Evolutionary conservation across 2,329 filamentous ascomycete species (phyloP).

Genomic region (Lasiodiplodia sp.): DNA sequence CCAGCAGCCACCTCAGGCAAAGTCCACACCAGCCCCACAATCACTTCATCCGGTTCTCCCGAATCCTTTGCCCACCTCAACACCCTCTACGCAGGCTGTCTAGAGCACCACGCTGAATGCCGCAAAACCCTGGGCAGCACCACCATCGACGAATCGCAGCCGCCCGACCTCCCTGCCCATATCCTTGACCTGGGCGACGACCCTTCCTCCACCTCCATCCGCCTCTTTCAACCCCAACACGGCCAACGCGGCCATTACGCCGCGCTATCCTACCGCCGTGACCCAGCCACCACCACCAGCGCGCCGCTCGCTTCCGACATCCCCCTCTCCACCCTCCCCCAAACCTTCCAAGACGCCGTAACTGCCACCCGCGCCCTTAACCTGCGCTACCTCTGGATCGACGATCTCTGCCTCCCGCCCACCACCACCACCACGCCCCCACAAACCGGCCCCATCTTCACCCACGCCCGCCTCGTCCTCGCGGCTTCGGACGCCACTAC

Average conservation of each 20-base stretch:
- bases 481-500: not conserved
- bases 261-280: slow-evolving; percentile 21
- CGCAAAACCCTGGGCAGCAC: not conserved
- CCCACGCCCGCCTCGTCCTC: not conserved
- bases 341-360: slow-evolving; percentile 31
- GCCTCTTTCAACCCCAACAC: not conserved
- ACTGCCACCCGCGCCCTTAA: not conserved
- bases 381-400: slow-evolving; percentile 33
- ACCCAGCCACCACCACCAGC: not conserved
- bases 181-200: slow-evolving; percentile 21
- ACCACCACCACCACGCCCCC: not conserved
- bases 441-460: slow-evolving; percentile 2
- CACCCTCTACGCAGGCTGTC: not conserved
- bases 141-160: not conserved
- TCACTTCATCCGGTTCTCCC: not conserved
- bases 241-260: slow-evolving; percentile 20
- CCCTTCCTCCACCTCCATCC: not conserved
- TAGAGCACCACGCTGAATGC: not conserved
- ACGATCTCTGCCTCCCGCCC: slow-evolving; percentile 31
- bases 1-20: slow-evolving; percentile 1
- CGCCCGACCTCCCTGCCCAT: slow-evolving; percentile 28
- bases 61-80: not conserved
- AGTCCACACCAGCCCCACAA: not conserved
- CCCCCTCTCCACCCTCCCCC: not conserved
- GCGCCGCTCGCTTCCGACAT: not conserved